Evolutionary conservation across 306 rosid genomes (phyloP), one percentile per base, ranked within the genome.

Genomic region (Mucuna pruriens): DNA sequence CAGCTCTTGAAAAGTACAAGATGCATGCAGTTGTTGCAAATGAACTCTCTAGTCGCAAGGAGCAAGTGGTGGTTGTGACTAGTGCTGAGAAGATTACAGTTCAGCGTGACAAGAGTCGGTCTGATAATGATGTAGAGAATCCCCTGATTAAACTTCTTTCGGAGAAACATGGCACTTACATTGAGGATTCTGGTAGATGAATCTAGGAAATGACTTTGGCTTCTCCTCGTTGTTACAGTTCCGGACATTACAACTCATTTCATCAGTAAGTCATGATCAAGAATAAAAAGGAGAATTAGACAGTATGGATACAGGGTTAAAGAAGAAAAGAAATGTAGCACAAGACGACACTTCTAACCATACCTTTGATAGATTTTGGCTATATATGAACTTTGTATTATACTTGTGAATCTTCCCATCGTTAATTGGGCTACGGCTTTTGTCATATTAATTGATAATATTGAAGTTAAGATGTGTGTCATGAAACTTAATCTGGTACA

Each of bases 1-100:
- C 75, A 13, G 94, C 99, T 85, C 97, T 95, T 31, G 80, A 85
- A 77, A 93, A 87, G 90, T 91, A 95, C 86, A 86, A 95, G 78
- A 89, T 95, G 97, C 86, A 95, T 71, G 94, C 91, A 79, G 98
- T 93, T 34, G 92, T 93, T 65, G 98, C 99, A 65, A 95, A 95
- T 76, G 98, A 95, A 80, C 97, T 95, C 77, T 79, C 82, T 7
- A 90, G 83, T 73, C 98, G 99, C 39, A 93, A 92, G 74, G 98
- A 95, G 83, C 90, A 91, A 86, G 99, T 93, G 46, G 85, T 88
- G 64, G 89, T 93, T 79, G 97, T 92, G 64, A 91, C 92, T 2
- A 49, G 78, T 34, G 80, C 83, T 12, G 97, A 83, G 39, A 93
- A 81, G 71, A 85, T 88, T 40, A 34, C 76, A 0, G 98, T 93